Conservation (phyloP, 2,329 filamentous ascomycete species). For the Trichoderma atrobrunneum region DNA sequence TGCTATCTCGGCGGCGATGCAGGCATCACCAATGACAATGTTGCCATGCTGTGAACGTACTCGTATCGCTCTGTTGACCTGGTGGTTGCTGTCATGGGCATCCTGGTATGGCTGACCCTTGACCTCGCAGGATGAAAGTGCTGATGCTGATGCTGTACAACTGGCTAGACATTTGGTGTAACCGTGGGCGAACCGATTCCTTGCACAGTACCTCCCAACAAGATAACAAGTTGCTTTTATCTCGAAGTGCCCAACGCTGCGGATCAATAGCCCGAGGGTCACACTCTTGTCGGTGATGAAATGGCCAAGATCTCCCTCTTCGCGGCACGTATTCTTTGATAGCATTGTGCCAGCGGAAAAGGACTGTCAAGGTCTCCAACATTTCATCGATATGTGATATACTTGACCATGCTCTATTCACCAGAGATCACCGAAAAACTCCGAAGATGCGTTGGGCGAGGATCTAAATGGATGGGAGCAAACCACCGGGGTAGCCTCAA, state of each 20-base stretch:
- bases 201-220: conserved; percentile 27
- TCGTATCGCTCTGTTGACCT: conserved; percentile 64
- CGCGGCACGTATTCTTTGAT: not conserved
- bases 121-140: not conserved
- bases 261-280: conserved; percentile 22
- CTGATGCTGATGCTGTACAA: not conserved
- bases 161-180: conserved; percentile 51
- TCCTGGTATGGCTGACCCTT: conserved; percentile 34
- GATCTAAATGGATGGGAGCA: not conserved
- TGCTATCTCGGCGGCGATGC: conserved; percentile 71
- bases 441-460: not conserved
- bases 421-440: not conserved
- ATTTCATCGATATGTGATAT: not conserved
- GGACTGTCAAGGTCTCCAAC: not conserved
- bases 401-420: not conserved
- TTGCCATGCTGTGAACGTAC: conserved; percentile 69
- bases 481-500: not conserved
- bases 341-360: not conserved
- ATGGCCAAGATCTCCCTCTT: not conserved
- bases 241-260: conserved; percentile 59
- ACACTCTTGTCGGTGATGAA: not conserved
- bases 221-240: conserved; percentile 38
- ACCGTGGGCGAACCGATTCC: conserved; percentile 71
- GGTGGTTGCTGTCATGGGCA: conserved; percentile 73
- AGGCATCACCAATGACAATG: conserved; percentile 62